These are phyloP conservation scores for Dryadomyces quercivorus DNA, from an alignment of 2,329 filamentous ascomycete genomes.

Conservation along the genomic window DNA sequence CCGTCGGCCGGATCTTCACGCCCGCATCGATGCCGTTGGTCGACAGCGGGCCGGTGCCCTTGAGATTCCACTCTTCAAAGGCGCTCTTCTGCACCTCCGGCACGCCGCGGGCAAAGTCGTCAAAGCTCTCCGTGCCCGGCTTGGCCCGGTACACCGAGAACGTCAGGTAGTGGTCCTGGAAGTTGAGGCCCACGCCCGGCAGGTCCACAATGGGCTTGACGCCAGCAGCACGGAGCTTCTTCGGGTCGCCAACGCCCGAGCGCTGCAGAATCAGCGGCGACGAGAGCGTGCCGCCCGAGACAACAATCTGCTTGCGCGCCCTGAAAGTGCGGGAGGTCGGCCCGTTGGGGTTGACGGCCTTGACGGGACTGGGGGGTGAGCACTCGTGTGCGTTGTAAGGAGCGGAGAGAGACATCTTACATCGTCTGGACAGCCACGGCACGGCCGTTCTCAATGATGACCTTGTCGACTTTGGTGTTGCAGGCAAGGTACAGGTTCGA, in stretches of 20 bases:
- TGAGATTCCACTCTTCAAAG: constrained; percentile 66
- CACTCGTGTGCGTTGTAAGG: constrained; percentile 14
- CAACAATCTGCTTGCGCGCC: constrained; percentile 62
- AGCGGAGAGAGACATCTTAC: constrained; percentile 12
- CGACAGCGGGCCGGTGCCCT: constrained; percentile 64
- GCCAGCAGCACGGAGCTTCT: constrained; percentile 56
- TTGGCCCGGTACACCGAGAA: constrained; percentile 62
- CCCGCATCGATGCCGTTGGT: constrained; percentile 74
- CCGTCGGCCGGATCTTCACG: constrained; percentile 62
- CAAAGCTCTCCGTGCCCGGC: constrained; percentile 65
- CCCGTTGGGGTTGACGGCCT: constrained; percentile 32
- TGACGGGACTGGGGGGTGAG: constrained; percentile 32
- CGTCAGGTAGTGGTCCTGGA: constrained; percentile 65
- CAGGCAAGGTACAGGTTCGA: constrained; percentile 59
- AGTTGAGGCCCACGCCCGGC: constrained; percentile 63
- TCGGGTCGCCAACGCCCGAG: constrained; percentile 60
- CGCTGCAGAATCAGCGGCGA: constrained; percentile 65
- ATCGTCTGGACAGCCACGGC: constrained; percentile 63
- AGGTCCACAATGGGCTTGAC: constrained; percentile 59
- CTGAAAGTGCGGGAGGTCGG: constrained; percentile 43
- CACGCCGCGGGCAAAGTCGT: constrained; percentile 66
- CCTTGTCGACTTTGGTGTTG: constrained; percentile 69
- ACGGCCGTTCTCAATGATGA: constrained; percentile 59
- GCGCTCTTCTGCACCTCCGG: constrained; percentile 61
- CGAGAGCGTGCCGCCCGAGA: constrained; percentile 60